Evolutionary conservation across 2,329 filamentous ascomycete species (phyloP), one percentile per base, ranked within the genome.

Genomic region (Ophiostoma novo-ulmi): DNA sequence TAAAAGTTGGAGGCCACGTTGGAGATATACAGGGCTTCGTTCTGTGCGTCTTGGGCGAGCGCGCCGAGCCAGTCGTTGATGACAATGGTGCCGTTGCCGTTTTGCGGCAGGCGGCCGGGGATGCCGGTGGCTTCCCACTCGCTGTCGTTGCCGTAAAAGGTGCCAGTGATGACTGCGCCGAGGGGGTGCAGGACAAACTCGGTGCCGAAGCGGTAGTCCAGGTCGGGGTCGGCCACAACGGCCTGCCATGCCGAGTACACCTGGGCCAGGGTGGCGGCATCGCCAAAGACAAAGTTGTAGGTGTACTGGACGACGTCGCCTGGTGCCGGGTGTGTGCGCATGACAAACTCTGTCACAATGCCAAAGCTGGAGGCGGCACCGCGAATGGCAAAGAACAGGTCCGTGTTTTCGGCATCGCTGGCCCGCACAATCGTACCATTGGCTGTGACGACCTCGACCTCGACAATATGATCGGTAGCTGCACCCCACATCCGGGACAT

Each of bases 11-110:
- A 79, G 1, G 83, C 80, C 0, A 84, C 71, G 14, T 83, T 82
- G 77, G 80, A 81, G 73, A 85, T 77, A 76, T 80, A 80, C 4
- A 87, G 78, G 0, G 78, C 83, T 14, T 81, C 81, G 52, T 82
- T 80, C 72, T 87, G 81, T 14, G 83, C 85, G 71, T 84, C 81
- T 63, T 85, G 81, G 0, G 83, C 81, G 6, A 90, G 79, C 66
- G 88, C 81, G 7, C 82, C 87, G 26, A 91, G 79, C 88, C 88
- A 92, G 78, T 90, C 86, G 58, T 84, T 82, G 31, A 88, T 74
- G n/a, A 84, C 81, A 6, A 87, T 75, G 11, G 83, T 80, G 13
- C 76, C 79, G 3, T 67, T 67, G 5, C 80, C 76, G 13, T 77
- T 79, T 26, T 63, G 26, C 10, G 85, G 85, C 2, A 88, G 82